Evolutionary conservation across 2,329 filamentous ascomycete species (phyloP).

Genomic region (Pestalotiopsis sp.): DNA sequence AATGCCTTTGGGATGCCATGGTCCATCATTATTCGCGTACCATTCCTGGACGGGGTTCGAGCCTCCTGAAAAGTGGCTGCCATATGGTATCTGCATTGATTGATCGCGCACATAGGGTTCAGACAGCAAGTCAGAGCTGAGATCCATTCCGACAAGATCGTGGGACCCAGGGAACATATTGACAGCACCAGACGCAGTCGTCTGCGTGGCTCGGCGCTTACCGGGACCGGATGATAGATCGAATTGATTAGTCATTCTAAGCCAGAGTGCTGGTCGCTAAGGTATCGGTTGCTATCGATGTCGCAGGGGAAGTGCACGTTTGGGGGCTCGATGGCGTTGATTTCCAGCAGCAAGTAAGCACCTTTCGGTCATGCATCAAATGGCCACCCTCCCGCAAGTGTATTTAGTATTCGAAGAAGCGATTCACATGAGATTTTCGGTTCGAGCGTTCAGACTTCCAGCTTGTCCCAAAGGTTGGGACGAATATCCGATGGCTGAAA

Average conservation of each 20-base stretch:
- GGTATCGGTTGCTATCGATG: neutral
- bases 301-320: neutral
- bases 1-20: slow-evolving; percentile 42
- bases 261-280: neutral
- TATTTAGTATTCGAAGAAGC: neutral
- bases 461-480: neutral
- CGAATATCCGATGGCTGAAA: neutral
- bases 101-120: neutral
- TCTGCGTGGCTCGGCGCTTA: neutral
- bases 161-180: slow-evolving; percentile 1
- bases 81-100: slow-evolving; percentile 1
- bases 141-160: slow-evolving; percentile 4
- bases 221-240: neutral
- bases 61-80: neutral
- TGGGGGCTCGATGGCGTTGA: neutral
- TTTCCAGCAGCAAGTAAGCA: neutral
- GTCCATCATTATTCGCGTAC: slow-evolving; percentile 40
- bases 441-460: neutral
- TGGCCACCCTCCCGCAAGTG: neutral
- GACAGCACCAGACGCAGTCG: neutral
- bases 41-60: slow-evolving; percentile 32
- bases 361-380: neutral
- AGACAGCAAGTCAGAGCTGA: neutral
- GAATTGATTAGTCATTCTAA: neutral
- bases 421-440: neutral